Evolutionary conservation across 78 protist genomes (phyloP).

Genomic region (Dictyostelium firmibasis): DNA sequence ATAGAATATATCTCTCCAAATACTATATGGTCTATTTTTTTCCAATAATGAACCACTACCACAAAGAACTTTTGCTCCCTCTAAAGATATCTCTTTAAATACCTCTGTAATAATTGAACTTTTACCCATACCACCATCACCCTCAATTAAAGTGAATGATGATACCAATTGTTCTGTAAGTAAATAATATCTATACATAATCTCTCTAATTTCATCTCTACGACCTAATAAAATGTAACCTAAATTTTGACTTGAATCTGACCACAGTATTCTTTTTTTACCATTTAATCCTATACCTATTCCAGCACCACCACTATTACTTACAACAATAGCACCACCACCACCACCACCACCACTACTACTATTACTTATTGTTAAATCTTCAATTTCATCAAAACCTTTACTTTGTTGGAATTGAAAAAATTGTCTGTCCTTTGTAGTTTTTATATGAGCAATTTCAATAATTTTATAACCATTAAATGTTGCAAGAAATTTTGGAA

Average conservation of each 20-base stretch:
- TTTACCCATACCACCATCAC: slow-evolving; percentile 48
- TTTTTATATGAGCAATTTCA: slow-evolving; percentile 23
- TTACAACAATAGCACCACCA: neutral
- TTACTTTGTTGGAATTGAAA: neutral
- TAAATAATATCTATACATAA: neutral
- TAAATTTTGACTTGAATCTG: neutral
- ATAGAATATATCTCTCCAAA: slow-evolving; percentile 35
- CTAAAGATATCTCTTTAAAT: neutral
- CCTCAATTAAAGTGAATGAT: slow-evolving; percentile 27
- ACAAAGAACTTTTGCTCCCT: slow-evolving; percentile 34
- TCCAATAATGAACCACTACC: slow-evolving; percentile 20
- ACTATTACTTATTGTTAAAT: neutral
- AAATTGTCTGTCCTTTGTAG: slow-evolving; percentile 38
- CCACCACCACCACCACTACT: neutral
- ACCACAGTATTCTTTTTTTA: neutral
- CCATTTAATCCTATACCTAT: neutral
- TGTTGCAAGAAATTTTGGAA: neutral
- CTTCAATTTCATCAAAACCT: neutral
- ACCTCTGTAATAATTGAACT: slow-evolving; percentile 48
- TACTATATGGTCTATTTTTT: slow-evolving; percentile 6
- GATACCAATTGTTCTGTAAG: slow-evolving; percentile 11
- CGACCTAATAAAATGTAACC: slow-evolving; percentile 25
- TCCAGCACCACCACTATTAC: neutral
- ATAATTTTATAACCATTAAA: slow-evolving; percentile 18
- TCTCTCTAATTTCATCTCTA: neutral